These are phyloP conservation scores for Candida sojae DNA, from an alignment of 1,139 yeast species.

Conservation along the genomic window DNA sequence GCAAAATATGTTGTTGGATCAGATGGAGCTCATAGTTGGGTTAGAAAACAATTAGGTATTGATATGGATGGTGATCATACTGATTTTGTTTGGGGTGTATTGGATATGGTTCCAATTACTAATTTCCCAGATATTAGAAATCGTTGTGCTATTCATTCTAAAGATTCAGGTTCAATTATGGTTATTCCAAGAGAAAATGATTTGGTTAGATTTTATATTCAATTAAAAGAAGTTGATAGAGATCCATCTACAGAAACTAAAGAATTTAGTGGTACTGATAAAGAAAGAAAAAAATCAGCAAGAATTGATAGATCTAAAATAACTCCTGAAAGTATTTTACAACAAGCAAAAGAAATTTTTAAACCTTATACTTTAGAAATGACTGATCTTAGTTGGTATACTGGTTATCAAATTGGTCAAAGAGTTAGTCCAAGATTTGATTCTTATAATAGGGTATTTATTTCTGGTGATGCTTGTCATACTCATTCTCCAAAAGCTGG, in stretches of 20 bases:
- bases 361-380: conserved; percentile 30
- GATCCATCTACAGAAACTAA: conserved; percentile 13
- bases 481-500: conserved; percentile 43
- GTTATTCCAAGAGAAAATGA: conserved; percentile 36
- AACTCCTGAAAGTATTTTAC: conserved; percentile 27
- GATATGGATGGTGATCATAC: conserved; percentile 36
- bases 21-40: conserved; percentile 42
- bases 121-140: conserved; percentile 37
- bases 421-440: conserved; percentile 29
- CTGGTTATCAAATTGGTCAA: conserved; percentile 39
- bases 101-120: conserved; percentile 35
- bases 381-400: conserved; percentile 30
- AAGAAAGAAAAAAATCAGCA: conserved; percentile 14
- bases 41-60: conserved; percentile 24
- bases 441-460: conserved; percentile 25
- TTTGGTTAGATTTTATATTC: conserved; percentile 30
- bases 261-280: conserved; percentile 11
- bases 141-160: conserved; percentile 35
- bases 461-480: conserved; percentile 41
- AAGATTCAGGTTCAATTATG: conserved; percentile 31
- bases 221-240: conserved; percentile 26
- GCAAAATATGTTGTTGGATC: conserved; percentile 37
- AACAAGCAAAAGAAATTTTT: conserved; percentile 29
- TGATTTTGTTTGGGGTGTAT: conserved; percentile 39
- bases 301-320: conserved; percentile 29